Percentiles rank a stretch among this genome's conserved stretches.
These are phyloP conservation scores for Raffaelea albimanens DNA, from an alignment of 2,329 filamentous ascomycete genomes.

Conservation along the genomic window DNA sequence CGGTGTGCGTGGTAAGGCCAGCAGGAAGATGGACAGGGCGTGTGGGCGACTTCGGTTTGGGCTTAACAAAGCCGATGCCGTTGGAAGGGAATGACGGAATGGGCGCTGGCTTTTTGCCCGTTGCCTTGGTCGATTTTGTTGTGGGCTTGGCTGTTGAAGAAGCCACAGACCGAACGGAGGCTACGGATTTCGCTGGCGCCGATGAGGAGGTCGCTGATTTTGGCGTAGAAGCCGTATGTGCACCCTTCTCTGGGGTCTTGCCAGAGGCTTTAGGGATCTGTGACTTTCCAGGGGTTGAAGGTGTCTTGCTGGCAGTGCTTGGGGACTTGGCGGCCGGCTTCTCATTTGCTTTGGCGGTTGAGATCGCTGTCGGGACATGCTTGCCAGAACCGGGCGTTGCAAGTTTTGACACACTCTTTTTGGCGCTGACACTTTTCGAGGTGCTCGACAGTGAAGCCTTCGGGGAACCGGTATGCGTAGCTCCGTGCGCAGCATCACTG, in stretches of 20 bases:
- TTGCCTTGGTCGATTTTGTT: no score
- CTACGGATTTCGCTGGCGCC: slow-evolving; percentile 19
- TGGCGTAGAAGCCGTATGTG: slow-evolving; percentile 15
- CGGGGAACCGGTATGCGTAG: no score
- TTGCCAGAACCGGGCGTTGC: background rate
- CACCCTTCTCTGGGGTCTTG: slow-evolving; percentile 13
- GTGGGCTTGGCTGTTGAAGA: no score
- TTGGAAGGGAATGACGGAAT: slow-evolving; percentile 26
- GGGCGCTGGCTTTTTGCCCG: slow-evolving; percentile 33
- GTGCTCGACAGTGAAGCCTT: background rate
- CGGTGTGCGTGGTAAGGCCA: slow-evolving; percentile 60
- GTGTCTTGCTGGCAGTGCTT: slow-evolving; percentile 23
- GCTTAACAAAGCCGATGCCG: slow-evolving; percentile 41
- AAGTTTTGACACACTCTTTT: slow-evolving; percentile 6
- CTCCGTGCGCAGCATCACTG: no score
- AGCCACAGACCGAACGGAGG: no score
- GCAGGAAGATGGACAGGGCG: slow-evolving; percentile 57
- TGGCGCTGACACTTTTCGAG: background rate
- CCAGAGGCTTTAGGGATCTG: slow-evolving; percentile 16
- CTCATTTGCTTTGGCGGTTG: slow-evolving; percentile 20
- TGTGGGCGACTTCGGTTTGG: slow-evolving; percentile 59
- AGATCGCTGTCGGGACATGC: slow-evolving; percentile 20
- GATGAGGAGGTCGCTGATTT: slow-evolving; percentile 12
- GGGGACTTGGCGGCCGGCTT: slow-evolving; percentile 28
- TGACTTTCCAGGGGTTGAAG: slow-evolving; percentile 24